Evolutionary conservation across 2,329 filamentous ascomycete genomes (phyloP).

Genomic region (Orbilia javanica): DNA sequence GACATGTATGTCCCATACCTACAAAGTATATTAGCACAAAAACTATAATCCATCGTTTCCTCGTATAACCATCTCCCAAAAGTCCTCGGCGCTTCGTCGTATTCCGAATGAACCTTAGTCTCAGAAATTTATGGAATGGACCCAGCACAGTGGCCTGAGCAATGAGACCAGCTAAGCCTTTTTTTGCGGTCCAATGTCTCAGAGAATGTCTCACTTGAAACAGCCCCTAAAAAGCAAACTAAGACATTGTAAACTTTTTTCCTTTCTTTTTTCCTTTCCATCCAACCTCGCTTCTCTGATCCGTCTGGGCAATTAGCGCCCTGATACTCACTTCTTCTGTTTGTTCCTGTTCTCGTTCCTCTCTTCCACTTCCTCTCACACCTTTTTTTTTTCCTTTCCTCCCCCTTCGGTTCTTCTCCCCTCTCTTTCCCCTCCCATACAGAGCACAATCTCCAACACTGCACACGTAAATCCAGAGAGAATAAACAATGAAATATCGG

Average conservation of each 20-base stretch:
- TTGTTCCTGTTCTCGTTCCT: not conserved
- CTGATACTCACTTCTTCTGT: not conserved
- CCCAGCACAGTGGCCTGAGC: slow-evolving; percentile 40
- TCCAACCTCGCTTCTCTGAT: slow-evolving; percentile 29
- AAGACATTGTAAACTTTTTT: slow-evolving; percentile 37
- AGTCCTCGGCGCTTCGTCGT: slow-evolving; percentile 11
- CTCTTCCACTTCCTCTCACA: not conserved
- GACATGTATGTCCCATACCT: no score
- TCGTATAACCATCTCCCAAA: not conserved
- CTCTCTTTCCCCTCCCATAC: no score
- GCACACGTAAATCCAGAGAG: no score
- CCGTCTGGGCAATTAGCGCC: slow-evolving; percentile 13
- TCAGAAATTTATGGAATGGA: slow-evolving; percentile 7
- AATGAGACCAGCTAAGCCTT: slow-evolving; percentile 55
- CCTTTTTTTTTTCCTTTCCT: not conserved
- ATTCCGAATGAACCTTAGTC: slow-evolving; percentile 11
- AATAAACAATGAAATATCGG: no score
- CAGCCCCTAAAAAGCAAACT: slow-evolving; percentile 51
- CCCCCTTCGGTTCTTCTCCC: no score
- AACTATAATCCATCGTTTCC: no score
- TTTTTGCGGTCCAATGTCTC: slow-evolving; percentile 47
- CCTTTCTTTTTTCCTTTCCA: not conserved
- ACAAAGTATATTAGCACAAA: no score
- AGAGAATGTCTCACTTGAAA: slow-evolving; percentile 55
- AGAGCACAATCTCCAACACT: no score